phyloP scores from a whole-genome alignment of 306 rosid species.

The Lathyrus aphaca region DNA sequence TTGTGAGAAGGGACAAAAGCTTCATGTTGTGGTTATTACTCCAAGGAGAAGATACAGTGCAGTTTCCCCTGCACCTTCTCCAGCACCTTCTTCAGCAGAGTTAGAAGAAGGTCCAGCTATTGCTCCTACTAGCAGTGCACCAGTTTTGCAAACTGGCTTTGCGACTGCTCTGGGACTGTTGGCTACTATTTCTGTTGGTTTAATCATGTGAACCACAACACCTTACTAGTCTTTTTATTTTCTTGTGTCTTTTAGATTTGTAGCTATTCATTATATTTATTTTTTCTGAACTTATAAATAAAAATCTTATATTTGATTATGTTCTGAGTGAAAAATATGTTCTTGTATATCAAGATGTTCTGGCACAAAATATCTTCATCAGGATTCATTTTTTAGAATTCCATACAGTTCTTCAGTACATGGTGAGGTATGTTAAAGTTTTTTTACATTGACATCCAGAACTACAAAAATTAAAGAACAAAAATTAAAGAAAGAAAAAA shows the following conservation, averaged over 20 bases:
- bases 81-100: conserved; percentile 59
- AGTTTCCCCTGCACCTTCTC: conserved; percentile 75
- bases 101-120: conserved; percentile 62
- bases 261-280: conserved; percentile 38
- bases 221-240: conserved; percentile 1
- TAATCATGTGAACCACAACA: conserved; percentile 41
- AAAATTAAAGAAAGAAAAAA: background rate
- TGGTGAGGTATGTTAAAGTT: background rate
- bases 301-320: background rate
- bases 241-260: too few species aligned
- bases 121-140: conserved; percentile 77
- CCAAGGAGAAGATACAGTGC: conserved; percentile 46
- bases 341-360: background rate
- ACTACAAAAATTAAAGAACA: background rate
- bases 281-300: background rate
- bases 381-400: background rate
- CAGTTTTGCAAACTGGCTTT: conserved; percentile 46
- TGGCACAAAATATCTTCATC: background rate
- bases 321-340: background rate
- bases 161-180: conserved; percentile 50
- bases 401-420: background rate
- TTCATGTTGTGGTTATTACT: conserved; percentile 69
- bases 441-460: background rate
- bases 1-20: conserved; percentile 83
- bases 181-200: conserved; percentile 39